Evolutionary conservation across 257 asterid genomes (phyloP).

Genomic region (Solanum chilense): DNA sequence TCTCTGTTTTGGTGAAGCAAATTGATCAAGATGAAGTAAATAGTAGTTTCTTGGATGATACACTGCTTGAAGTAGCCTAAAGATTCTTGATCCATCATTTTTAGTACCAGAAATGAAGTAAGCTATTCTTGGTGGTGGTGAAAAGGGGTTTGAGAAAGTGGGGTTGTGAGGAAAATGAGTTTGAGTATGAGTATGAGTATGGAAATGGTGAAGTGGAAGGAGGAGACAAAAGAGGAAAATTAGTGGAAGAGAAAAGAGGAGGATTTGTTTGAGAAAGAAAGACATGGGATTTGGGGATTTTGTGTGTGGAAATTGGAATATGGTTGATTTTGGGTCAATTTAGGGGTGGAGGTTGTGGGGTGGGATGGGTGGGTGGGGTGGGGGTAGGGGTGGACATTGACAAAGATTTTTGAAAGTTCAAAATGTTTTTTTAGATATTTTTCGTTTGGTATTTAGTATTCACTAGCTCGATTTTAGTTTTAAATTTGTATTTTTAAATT

Average conservation of each 20-base stretch:
- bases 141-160: conserved; percentile 1
- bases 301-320: not conserved
- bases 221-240: conserved; percentile 9
- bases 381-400: not conserved
- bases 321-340: not conserved
- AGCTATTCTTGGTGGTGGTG: conserved; percentile 22
- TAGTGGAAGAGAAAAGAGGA: conserved; percentile 18
- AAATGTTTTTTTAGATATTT: not conserved
- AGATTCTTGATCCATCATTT: conserved; percentile 20
- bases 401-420: not conserved
- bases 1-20: conserved; percentile 13
- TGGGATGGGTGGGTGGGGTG: no score
- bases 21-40: conserved; percentile 24
- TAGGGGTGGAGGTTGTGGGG: no score
- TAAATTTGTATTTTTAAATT: no score
- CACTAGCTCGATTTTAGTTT: no score
- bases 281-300: not conserved
- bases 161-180: not conserved
- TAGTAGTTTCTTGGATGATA: conserved; percentile 39
- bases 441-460: not conserved
- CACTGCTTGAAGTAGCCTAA: conserved; percentile 20
- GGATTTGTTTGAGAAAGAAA: conserved; percentile 14
- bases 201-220: conserved; percentile 9
- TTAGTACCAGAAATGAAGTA: conserved; percentile 27
- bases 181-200: not conserved